phyloP scores from a whole-genome alignment of 2,329 filamentous ascomycete species.

The Diplodia corticola region DNA sequence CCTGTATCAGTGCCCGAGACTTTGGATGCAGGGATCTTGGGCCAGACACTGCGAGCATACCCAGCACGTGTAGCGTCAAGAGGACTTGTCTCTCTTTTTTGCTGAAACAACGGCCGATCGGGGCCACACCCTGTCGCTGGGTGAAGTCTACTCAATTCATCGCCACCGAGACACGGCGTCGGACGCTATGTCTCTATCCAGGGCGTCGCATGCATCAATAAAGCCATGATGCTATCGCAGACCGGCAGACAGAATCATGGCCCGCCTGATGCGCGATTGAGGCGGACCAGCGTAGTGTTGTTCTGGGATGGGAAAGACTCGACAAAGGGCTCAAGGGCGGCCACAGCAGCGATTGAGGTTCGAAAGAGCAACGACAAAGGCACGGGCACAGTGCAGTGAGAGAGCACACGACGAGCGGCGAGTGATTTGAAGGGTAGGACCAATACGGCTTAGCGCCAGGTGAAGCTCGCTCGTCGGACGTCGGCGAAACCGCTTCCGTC shows the following conservation, averaged over 20 bases:
- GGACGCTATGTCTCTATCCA: not conserved
- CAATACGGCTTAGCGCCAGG: conserved; percentile 1
- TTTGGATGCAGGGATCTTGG: not conserved
- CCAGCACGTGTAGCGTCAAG: not conserved
- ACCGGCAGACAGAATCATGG: not conserved
- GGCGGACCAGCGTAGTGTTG: not conserved
- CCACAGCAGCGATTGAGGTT: not conserved
- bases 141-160: not conserved
- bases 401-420: not conserved
- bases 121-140: not conserved
- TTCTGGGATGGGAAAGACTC: too few species aligned
- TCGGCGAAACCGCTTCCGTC: conserved; percentile 16
- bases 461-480: not conserved
- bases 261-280: not conserved
- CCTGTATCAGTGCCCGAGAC: not conserved
- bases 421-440: not conserved
- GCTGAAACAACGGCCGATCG: not conserved
- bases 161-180: not conserved
- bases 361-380: not conserved
- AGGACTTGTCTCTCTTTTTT: not conserved
- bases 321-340: not conserved
- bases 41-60: not conserved
- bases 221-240: not conserved
- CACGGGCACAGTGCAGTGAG: not conserved
- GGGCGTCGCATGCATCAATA: not conserved